These are phyloP conservation scores for Trichoderma sp. DNA, from an alignment of 2,329 filamentous ascomycete species.

Conservation along the genomic window DNA sequence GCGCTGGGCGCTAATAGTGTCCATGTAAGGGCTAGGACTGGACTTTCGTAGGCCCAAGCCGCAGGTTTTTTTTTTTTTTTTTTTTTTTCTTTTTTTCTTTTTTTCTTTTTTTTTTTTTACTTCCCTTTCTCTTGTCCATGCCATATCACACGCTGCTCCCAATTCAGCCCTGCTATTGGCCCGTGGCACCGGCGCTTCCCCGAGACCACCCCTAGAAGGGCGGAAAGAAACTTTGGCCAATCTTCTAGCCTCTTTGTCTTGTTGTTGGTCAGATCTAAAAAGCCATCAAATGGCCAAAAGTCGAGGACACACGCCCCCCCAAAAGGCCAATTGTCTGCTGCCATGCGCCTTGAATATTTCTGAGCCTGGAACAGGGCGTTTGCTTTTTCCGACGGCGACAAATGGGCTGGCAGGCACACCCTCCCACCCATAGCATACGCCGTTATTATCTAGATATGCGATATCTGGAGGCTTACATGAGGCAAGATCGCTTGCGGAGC, in stretches of 20 bases:
- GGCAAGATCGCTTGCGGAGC: background rate
- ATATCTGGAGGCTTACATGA: background rate
- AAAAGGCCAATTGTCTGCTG: background rate
- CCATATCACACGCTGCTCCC: background rate
- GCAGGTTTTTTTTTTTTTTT: background rate
- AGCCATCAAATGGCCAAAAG: background rate
- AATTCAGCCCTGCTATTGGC: background rate
- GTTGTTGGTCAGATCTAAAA: background rate
- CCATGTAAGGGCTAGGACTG: background rate
- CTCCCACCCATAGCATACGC: background rate
- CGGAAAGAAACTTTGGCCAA: slow-evolving; percentile 15
- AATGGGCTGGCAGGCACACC: slow-evolving; percentile 2
- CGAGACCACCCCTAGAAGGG: background rate
- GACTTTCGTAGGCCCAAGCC: background rate
- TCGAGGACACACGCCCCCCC: background rate
- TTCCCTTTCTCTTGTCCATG: background rate
- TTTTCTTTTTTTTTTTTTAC: too few relatives aligned
- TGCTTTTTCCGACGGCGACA: slow-evolving; percentile 15
- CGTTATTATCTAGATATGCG: slow-evolving; percentile 14
- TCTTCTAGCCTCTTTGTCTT: background rate
- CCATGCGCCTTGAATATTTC: background rate
- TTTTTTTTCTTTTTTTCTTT: too few relatives aligned
- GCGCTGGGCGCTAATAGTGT: background rate
- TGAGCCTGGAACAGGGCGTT: background rate
- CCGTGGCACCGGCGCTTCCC: slow-evolving; percentile 8